Percentiles rank a stretch among this genome's conserved stretches.
Conservation (phyloP, 129 eudicot genomes). For the Logfia minima region DNA sequence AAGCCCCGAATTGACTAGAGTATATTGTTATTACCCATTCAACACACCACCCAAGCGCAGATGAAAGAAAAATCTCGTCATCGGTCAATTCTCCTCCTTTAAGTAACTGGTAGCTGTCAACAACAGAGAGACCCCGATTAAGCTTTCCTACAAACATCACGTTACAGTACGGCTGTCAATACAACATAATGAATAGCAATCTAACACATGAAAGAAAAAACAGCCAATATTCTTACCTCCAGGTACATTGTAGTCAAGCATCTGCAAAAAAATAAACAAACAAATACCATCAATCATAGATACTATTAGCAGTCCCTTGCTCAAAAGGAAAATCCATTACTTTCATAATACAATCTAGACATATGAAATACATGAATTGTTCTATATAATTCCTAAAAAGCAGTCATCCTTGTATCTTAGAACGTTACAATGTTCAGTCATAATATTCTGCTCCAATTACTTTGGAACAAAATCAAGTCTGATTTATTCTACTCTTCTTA, state of each 20-base stretch:
- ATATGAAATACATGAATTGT: too few relatives aligned
- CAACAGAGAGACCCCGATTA: slow-evolving; percentile 84
- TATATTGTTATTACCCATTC: slow-evolving; percentile 65
- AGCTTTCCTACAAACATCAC: slow-evolving; percentile 59
- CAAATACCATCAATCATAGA: slow-evolving; percentile 21
- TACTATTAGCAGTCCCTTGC: slow-evolving; percentile 11
- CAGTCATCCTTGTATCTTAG: not conserved
- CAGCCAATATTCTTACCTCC: slow-evolving; percentile 49
- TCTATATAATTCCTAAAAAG: not conserved
- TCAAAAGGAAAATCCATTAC: not conserved
- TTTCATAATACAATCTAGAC: slow-evolving; percentile 1
- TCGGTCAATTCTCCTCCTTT: slow-evolving; percentile 70
- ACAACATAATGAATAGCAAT: slow-evolving; percentile 13
- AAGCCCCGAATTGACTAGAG: not conserved
- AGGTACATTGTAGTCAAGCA: slow-evolving; percentile 93
- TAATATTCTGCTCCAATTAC: not conserved
- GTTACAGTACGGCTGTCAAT: slow-evolving; percentile 4
- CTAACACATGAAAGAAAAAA: not conserved
- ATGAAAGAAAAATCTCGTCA: slow-evolving; percentile 70
- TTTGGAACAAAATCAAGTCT: not conserved
- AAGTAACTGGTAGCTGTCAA: slow-evolving; percentile 83
- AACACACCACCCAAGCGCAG: slow-evolving; percentile 84
- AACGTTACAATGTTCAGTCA: not conserved
- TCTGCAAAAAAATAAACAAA: slow-evolving; percentile 47
- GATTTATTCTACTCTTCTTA: not conserved